A percentile compares a stretch with the other conserved stretches of the same genome.
Conservation (phyloP, 2,329 filamentous ascomycete genomes). For the Alternaria brassicicola region DNA sequence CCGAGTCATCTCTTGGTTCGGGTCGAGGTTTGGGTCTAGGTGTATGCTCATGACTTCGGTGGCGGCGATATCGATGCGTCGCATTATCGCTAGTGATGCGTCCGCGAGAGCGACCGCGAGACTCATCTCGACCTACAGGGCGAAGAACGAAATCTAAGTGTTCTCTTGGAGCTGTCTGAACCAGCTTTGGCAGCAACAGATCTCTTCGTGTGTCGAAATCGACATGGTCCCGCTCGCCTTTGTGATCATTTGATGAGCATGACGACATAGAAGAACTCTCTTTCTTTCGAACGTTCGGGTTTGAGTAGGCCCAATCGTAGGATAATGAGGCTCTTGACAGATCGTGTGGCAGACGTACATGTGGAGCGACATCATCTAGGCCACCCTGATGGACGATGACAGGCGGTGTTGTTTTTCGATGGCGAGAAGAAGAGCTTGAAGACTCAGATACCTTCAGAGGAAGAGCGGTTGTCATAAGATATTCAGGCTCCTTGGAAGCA, state of each 20-base stretch:
- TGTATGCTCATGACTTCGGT: constrained; percentile 11
- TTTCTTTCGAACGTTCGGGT: background rate
- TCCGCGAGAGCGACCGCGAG: constrained; percentile 30
- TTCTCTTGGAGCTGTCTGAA: constrained; percentile 30
- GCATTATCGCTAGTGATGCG: constrained; percentile 12
- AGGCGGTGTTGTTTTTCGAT: background rate
- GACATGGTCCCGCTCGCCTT: constrained; percentile 8
- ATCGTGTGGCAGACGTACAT: constrained; percentile 4
- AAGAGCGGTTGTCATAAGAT: constrained; percentile 29
- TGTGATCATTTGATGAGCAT: constrained; percentile 11
- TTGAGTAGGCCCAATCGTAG: constrained; percentile 40
- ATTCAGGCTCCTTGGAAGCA: constrained; percentile 30
- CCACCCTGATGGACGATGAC: background rate
- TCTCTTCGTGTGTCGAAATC: constrained; percentile 27
- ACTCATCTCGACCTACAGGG: constrained; percentile 30
- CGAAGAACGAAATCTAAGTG: constrained; percentile 42
- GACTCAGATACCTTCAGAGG: constrained; percentile 28
- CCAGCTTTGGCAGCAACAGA: constrained; percentile 29
- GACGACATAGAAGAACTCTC: constrained; percentile 13
- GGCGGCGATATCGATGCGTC: constrained; percentile 14
- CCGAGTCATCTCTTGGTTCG: constrained; percentile 12
- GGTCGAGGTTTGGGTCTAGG: constrained; percentile 9
- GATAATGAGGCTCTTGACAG: constrained; percentile 23
- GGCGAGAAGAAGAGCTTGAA: background rate
- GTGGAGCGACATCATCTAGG: constrained; percentile 3